Percentiles rank a stretch among this genome's conserved stretches.
These are phyloP conservation scores for Alternaria sp. DNA, from an alignment of 2,329 filamentous ascomycete species.

Conservation along the genomic window DNA sequence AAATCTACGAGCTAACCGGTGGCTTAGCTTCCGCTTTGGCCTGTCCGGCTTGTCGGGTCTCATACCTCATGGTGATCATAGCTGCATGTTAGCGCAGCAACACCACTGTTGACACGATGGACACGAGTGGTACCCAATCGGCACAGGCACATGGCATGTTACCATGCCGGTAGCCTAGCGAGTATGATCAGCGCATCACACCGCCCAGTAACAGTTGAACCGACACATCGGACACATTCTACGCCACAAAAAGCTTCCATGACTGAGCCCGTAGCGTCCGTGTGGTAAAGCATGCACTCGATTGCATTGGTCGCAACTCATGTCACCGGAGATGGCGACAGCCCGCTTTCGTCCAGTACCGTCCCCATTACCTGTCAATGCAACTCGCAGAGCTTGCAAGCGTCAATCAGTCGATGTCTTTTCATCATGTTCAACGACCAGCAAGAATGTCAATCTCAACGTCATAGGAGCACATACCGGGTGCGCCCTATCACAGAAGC, in stretches of 20 bases:
- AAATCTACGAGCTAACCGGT: constrained; percentile 16
- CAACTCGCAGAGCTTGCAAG: not conserved
- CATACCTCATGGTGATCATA: constrained; percentile 29
- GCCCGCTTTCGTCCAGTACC: constrained; percentile 12
- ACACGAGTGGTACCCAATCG: constrained; percentile 17
- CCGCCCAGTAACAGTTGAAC: constrained; percentile 20
- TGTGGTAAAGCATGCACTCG: constrained; percentile 4
- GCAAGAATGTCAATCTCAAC: not conserved
- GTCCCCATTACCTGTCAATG: constrained; percentile 1
- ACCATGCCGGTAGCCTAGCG: constrained; percentile 19
- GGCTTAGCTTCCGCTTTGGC: constrained; percentile 23
- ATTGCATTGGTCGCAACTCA: constrained; percentile 19
- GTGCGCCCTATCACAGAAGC: constrained; percentile 11
- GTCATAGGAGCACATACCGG: constrained; percentile 9
- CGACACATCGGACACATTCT: constrained; percentile 23
- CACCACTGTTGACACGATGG: constrained; percentile 12
- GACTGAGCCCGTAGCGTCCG: constrained; percentile 17
- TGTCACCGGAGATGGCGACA: constrained; percentile 11
- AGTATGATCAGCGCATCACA: constrained; percentile 18
- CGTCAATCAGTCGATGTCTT: not conserved
- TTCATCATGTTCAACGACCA: constrained; percentile 1
- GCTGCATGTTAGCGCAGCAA: constrained; percentile 19
- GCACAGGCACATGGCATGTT: constrained; percentile 11
- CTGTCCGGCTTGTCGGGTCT: constrained; percentile 20
- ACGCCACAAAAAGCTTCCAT: constrained; percentile 31